Evolutionary conservation across 2,329 filamentous ascomycete species (phyloP), one percentile per base, ranked within the genome.

Genomic region (Paraphoma chrysanthemicola): DNA sequence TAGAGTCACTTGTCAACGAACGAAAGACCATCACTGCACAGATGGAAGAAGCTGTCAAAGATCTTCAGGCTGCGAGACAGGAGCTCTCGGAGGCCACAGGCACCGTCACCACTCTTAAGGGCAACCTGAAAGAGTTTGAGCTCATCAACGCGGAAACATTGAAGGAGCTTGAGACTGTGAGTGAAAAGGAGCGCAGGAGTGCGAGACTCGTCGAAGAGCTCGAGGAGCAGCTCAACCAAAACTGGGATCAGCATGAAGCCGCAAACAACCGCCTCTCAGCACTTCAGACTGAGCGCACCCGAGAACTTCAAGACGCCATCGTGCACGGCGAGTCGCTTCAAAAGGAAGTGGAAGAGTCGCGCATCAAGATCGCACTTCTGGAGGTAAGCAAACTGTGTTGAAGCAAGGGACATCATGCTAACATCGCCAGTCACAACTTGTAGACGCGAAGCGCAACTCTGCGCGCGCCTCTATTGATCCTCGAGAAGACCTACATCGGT

Each of bases 171-270:
- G 82, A 85, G 60, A 80, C 80, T 61, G 80, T 88, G 53, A 81
- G 79, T 18, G 80, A 82, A 14, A 86, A 86, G 79, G 96, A 96
- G 82, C 89, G 92, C 81, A 97, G 96, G 84, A 96, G 95, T 77
- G 90, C 91, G 42, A 88, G 92, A 18, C 83, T 99, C 11, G 92
- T 99, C 8, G 92, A 98, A 75, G 94, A 99, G 78, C 88, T 99
- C 5, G 95, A 99, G 78, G 94, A 98, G 69, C 95, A 99, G 77
- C 87, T 99, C 51, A 93, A 94, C 72, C 92, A 86, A 74, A 97
- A 95, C 79, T 99, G 93, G 77, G 95, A 99, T 71, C 91, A 97
- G 74, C 93, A 94, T 57, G 92, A 97, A 72, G 82, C 87, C 57
- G 88, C 89, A 11, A 93, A 87, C 76, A 96, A 97, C 79, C 88